These are phyloP conservation scores for Podospora comata DNA, from an alignment of 495 filamentous ascomycete species.

Conservation along the genomic window DNA sequence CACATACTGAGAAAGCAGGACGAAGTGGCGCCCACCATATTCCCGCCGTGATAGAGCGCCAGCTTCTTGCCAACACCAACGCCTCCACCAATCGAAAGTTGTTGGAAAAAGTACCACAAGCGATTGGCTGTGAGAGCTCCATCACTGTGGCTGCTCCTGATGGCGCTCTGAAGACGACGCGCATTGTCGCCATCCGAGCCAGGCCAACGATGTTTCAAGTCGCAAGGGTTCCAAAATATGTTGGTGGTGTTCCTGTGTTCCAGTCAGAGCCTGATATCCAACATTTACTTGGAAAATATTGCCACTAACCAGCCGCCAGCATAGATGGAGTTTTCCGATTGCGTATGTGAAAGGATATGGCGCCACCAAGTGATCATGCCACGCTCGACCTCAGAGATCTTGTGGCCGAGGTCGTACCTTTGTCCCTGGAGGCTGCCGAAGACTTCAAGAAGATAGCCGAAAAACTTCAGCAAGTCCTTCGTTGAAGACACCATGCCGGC, in stretches of 20 bases:
- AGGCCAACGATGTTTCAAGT: conserved; percentile 14
- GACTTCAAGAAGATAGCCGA: conserved; percentile 11
- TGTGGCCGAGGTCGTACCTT: background rate
- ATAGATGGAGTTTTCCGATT: conserved; percentile 4
- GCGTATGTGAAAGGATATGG: conserved; percentile 3
- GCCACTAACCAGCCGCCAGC: conserved; percentile 13
- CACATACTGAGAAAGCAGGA: conserved; percentile 15
- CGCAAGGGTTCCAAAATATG: conserved; percentile 9
- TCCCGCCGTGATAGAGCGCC: conserved; percentile 26
- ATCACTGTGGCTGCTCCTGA: background rate
- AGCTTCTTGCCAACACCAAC: conserved; percentile 5
- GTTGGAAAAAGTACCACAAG: background rate
- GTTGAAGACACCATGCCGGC: conserved; percentile 24
- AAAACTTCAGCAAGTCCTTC: conserved; percentile 19
- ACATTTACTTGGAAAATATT: background rate
- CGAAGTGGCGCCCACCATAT: conserved; percentile 28
- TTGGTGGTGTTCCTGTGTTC: conserved; percentile 6
- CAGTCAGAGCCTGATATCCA: background rate
- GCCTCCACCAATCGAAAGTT: background rate
- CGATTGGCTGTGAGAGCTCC: background rate
- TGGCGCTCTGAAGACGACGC: conserved; percentile 7
- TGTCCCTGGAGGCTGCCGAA: background rate
- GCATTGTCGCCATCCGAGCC: conserved; percentile 24
- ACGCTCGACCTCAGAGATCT: conserved; percentile 7
- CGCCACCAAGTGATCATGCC: conserved; percentile 16